Conservation (phyloP, 2,329 filamentous ascomycete genomes). For the Hypomyces rosellus region DNA sequence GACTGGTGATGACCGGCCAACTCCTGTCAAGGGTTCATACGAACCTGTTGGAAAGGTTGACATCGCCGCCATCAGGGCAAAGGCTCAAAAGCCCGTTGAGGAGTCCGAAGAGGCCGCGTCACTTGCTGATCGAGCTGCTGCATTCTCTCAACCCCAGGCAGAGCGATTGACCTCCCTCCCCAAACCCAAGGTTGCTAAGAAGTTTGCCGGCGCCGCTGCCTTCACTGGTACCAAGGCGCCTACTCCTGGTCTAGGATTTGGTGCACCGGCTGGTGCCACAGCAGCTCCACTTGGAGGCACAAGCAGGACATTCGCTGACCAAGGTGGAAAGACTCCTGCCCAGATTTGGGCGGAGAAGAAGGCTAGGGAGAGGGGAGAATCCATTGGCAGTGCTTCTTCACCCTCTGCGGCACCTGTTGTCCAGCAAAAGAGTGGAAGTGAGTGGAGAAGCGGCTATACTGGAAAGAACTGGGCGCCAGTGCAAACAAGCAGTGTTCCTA, state of each 20-base stretch:
- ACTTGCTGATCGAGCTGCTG: constrained; percentile 68
- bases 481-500: constrained; percentile 54
- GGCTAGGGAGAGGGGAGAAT: constrained; percentile 63
- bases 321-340: constrained; percentile 92
- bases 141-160: constrained; percentile 59
- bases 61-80: constrained; percentile 86
- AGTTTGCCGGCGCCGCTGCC: constrained; percentile 64
- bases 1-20: constrained; percentile 70
- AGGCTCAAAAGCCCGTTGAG: constrained; percentile 61
- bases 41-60: constrained; percentile 95
- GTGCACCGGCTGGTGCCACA: constrained; percentile 51
- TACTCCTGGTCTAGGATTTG: constrained; percentile 62
- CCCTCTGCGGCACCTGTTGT: constrained; percentile 48
- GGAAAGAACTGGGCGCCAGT: constrained; percentile 90
- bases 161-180: constrained; percentile 82
- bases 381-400: constrained; percentile 35
- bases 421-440: constrained; percentile 64
- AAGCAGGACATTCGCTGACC: constrained; percentile 87
- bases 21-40: constrained; percentile 84
- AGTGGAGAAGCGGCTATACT: constrained; percentile 87
- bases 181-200: constrained; percentile 92
- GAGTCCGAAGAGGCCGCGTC: constrained; percentile 46
- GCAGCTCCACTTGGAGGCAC: constrained; percentile 64
- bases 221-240: constrained; percentile 90
- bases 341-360: constrained; percentile 98